These are phyloP conservation scores for Hypericum perforatum DNA, from an alignment of 345 rosid species.

Conservation along the genomic window DNA sequence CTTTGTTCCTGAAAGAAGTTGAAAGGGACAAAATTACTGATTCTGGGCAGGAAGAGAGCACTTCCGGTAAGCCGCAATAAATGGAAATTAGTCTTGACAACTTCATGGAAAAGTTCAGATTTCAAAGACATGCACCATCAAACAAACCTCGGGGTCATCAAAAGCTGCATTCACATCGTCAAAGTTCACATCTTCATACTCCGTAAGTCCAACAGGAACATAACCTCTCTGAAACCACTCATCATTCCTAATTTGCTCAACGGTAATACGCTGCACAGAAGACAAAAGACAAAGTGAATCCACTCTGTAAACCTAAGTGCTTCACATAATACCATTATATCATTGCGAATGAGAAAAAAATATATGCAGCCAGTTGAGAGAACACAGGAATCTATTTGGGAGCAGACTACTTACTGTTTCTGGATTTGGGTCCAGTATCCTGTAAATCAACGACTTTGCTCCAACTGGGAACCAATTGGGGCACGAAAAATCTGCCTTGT, in stretches of 20 bases:
- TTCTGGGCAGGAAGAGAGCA: too few relatives aligned
- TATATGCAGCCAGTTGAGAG: neutral
- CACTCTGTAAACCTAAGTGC: constrained; percentile 6
- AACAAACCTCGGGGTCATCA: constrained; percentile 73
- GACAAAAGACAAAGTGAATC: constrained; percentile 2
- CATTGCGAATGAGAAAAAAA: neutral
- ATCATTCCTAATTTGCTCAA: constrained; percentile 62
- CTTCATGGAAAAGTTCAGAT: neutral
- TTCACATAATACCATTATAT: neutral
- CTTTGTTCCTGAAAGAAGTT: constrained; percentile 38
- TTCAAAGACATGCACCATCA: neutral
- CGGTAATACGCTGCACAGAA: constrained; percentile 65
- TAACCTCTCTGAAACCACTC: constrained; percentile 74
- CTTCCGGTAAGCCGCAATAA: too few relatives aligned
- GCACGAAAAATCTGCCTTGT: constrained; percentile 71
- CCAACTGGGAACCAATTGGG: constrained; percentile 88
- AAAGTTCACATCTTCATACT: constrained; percentile 80
- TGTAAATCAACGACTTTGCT: constrained; percentile 67
- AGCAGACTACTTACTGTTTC: constrained; percentile 52
- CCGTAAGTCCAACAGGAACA: constrained; percentile 58
- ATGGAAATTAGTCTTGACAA: too few relatives aligned
- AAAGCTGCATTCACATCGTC: constrained; percentile 92
- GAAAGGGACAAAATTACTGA: too few relatives aligned
- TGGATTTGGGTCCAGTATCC: constrained; percentile 84
- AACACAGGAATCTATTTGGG: neutral